Evolutionary conservation across 2,329 filamentous ascomycete species (phyloP), one percentile per base, ranked within the genome.

Genomic region (Aureobasidium sp.): DNA sequence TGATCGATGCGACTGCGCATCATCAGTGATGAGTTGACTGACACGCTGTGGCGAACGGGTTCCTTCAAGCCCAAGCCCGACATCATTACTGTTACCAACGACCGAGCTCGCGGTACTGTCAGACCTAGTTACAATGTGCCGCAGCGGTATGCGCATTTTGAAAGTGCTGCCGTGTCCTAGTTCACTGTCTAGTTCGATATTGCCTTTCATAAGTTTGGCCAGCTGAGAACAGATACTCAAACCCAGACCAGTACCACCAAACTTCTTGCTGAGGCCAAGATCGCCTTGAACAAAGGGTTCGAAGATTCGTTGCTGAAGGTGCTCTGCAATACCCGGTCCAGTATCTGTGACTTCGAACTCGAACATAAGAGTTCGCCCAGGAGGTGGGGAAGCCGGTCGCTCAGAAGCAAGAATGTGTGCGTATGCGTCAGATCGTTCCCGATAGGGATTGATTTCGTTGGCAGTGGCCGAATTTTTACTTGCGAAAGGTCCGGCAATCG

Each of bases 221-320:
- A 97, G 78, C 72, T 97, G 92, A 25, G 90, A 87, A 74, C 91
- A 96, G 68, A 97, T 97, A 69, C 89, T 93, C 60, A 97, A 74
- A 1, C 92, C 92, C 1, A 96, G 78, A 4, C 92, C 92, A 1
- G 92, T 96, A 16, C 92, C 92, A 21, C 91, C 91, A 70, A 87
- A 95, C 69, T 94, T 94, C 73, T 91, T 95, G 77, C 89, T 95
- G 16, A 97, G 76, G 0, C 91, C 89, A 1, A 94, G 77, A 70
- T 96, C 91, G n/a, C 89, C 92, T 73, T 97, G 92, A 0, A 96
- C 89, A 70, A 97, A 97, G 0, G 92, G 92, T 72, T 96, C 92
- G 71, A 97, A 97, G 10, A 97, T 90, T 66, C 87, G 87, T 62
- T 89, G 80, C 67, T 91, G 90, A 73, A 95, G 83, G 65, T 87